Percentiles rank a stretch among this genome's conserved stretches.
Evolutionary conservation across 192 early-diverging fungal species (phyloP).

Genomic region (Chytriomyces sp.): DNA sequence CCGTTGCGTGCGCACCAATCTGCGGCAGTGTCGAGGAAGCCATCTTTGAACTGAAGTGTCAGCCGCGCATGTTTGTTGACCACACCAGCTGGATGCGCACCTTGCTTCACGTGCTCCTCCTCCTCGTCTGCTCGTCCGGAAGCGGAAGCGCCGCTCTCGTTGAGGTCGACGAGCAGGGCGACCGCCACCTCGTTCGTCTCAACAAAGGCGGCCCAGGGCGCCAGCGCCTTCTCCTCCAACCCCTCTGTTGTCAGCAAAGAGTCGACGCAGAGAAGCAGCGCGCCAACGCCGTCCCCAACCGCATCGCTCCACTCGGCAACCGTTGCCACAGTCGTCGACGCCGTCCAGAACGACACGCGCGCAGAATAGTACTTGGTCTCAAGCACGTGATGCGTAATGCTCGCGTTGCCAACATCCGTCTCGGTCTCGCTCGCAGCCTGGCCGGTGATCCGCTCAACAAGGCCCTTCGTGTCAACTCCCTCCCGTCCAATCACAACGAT

Average conservation of each 20-base stretch:
- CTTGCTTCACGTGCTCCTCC: neutral
- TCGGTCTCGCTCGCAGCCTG: neutral
- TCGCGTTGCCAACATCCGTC: neutral
- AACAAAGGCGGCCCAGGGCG: no score
- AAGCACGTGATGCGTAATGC: neutral
- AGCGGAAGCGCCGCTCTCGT: neutral
- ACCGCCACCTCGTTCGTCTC: neutral
- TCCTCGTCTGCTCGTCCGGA: neutral
- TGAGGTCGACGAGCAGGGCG: neutral
- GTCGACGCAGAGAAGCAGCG: neutral
- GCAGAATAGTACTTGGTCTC: conserved; percentile 21
- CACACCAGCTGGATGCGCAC: neutral
- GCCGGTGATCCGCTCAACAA: neutral
- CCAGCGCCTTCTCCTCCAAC: no score
- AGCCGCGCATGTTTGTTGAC: neutral
- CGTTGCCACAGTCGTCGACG: neutral
- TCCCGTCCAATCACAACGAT: conserved; percentile 1
- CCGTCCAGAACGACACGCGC: conserved; percentile 5
- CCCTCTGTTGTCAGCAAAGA: no score
- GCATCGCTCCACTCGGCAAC: neutral
- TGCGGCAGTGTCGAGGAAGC: neutral
- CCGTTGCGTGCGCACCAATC: conserved; percentile 3
- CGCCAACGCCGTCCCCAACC: neutral
- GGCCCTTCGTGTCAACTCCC: neutral
- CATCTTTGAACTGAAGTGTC: neutral